Conservation (phyloP, 352 stramenopile species). For the Phytophthora colocasiae region DNA sequence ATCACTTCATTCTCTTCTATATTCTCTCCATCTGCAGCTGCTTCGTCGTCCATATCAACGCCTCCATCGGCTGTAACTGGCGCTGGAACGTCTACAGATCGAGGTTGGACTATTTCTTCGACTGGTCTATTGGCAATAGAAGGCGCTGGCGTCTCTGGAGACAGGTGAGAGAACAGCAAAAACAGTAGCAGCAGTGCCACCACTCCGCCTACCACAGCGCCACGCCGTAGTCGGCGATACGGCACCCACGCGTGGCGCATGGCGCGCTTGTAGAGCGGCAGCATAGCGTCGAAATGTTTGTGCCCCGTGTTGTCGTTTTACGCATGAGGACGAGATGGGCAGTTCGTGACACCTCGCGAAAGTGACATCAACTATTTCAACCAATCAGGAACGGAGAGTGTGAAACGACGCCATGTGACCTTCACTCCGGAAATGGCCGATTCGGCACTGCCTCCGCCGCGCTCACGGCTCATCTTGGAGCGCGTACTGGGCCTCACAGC, state of each 20-base stretch:
- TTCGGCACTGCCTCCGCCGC: slow-evolving; percentile 17
- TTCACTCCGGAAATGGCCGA: slow-evolving; percentile 13
- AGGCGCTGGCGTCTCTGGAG: slow-evolving; percentile 3
- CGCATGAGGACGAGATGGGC: slow-evolving; percentile 13
- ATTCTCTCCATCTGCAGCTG: not conserved
- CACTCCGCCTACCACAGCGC: slow-evolving; percentile 43
- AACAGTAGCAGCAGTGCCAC: slow-evolving; percentile 67
- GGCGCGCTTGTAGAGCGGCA: slow-evolving; percentile 73
- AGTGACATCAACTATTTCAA: slow-evolving; percentile 14
- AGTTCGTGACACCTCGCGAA: not conserved
- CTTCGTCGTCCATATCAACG: slow-evolving; percentile 22
- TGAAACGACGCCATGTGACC: slow-evolving; percentile 22
- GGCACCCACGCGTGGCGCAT: slow-evolving; percentile 70
- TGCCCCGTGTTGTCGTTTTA: slow-evolving; percentile 12
- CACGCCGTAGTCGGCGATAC: slow-evolving; percentile 68
- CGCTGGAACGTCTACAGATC: slow-evolving; percentile 2
- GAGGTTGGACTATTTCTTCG: slow-evolving; percentile 12
- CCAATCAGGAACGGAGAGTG: slow-evolving; percentile 11
- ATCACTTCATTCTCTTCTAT: not conserved
- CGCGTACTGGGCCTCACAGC: slow-evolving; percentile 81
- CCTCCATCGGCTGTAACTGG: slow-evolving; percentile 16
- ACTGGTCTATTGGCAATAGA: slow-evolving; percentile 17
- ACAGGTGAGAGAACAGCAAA: slow-evolving; percentile 49
- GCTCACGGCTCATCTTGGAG: slow-evolving; percentile 78
- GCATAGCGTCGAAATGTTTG: slow-evolving; percentile 20